Conservation (phyloP, 2,329 filamentous ascomycete genomes). For the Aspergillus ochraceus region DNA sequence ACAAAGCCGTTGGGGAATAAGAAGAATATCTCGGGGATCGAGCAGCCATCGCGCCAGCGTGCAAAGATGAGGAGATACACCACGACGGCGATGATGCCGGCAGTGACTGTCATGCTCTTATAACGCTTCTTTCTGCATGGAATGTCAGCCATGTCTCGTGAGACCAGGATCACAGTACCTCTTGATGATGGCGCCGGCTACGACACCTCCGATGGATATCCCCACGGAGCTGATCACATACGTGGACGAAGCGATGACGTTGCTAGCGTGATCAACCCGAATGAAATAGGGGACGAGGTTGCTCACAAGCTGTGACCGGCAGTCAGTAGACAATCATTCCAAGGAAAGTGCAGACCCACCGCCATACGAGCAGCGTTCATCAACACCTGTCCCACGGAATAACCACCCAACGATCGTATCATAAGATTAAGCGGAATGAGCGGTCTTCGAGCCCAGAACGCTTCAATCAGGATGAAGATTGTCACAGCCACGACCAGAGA, state of each 20-base stretch:
- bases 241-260: slow-evolving; percentile 8
- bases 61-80: slow-evolving; percentile 12
- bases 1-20: slow-evolving; percentile 10
- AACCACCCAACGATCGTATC: not conserved
- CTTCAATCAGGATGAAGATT: not conserved
- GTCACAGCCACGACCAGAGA: not conserved
- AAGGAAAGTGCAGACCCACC: not conserved
- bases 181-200: slow-evolving; percentile 8
- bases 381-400: not conserved
- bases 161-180: not conserved
- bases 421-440: slow-evolving; percentile 1
- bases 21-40: slow-evolving; percentile 14
- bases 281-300: slow-evolving; percentile 15
- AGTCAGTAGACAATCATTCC: not conserved
- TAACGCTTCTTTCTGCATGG: slow-evolving; percentile 1
- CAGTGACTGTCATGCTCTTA: not conserved
- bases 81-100: not conserved
- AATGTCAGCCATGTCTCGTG: not conserved
- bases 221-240: slow-evolving; percentile 9
- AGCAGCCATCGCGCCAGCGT: slow-evolving; percentile 12
- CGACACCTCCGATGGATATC: slow-evolving; percentile 11
- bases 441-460: not conserved
- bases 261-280: slow-evolving; percentile 11
- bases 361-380: not conserved
- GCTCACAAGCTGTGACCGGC: not conserved